Evolutionary conservation across 1,284 basidiomycete species (phyloP).

Genomic region (Inonotus obliquus): DNA sequence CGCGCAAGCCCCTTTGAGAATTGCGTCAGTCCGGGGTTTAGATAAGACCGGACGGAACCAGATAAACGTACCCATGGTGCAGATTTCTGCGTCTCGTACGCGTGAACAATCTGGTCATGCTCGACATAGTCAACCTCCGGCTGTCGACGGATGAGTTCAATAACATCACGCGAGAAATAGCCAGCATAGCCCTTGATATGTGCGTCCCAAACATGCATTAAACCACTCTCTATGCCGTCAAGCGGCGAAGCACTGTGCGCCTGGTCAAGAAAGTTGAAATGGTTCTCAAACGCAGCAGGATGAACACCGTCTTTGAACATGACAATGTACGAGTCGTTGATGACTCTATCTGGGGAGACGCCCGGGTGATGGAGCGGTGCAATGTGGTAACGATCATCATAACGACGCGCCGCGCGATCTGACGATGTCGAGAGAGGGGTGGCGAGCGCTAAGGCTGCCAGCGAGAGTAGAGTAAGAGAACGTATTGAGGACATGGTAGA

Average conservation of each 20-base stretch:
- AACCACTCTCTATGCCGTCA: constrained; percentile 43
- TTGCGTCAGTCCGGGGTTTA: constrained; percentile 11
- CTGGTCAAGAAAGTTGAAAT: constrained; percentile 66
- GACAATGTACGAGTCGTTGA: constrained; percentile 90
- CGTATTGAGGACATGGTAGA: constrained; percentile 38
- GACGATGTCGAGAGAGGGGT: constrained; percentile 65
- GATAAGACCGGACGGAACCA: constrained; percentile 1
- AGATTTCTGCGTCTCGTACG: constrained; percentile 60
- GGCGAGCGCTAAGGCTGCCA: constrained; percentile 35
- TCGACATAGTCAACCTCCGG: constrained; percentile 95
- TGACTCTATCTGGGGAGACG: constrained; percentile 51
- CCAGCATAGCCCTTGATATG: constrained; percentile 84
- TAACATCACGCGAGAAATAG: constrained; percentile 67
- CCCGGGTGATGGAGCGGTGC: constrained; percentile 50
- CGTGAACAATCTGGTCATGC: constrained; percentile 84
- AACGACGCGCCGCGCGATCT: constrained; percentile 33
- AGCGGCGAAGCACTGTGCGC: constrained; percentile 49
- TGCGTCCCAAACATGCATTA: constrained; percentile 70
- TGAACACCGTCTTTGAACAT: constrained; percentile 73
- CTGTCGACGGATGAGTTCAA: constrained; percentile 78
- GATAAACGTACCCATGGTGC: constrained; percentile 83
- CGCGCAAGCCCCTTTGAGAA: constrained; percentile 81
- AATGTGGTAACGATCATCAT: constrained; percentile 42
- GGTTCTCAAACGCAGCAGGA: constrained; percentile 56
- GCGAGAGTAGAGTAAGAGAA: constrained; percentile 37